Evolutionary conservation across 148 eudicot genomes (phyloP), one percentile per base, ranked within the genome.

Genomic region (Oxyria digyna): DNA sequence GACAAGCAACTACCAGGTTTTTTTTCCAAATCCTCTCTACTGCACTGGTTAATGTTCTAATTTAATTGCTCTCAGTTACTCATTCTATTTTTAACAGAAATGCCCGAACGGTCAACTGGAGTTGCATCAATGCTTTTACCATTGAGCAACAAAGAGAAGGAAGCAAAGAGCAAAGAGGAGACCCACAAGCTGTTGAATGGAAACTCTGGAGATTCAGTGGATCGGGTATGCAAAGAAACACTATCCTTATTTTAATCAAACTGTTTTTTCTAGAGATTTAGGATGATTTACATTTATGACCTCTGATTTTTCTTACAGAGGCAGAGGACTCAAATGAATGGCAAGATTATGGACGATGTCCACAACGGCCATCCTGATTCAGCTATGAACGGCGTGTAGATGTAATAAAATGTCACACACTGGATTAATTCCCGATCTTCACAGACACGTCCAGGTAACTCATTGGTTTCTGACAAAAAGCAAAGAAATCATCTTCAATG

Each of bases 1-100:
- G 97, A 94, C 83, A 84, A 83, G 48, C 82, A 79, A 21, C 77
- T 94, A 73, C 96, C 97, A 84, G 98, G 98, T 93, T 74, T 27
- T 59, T 33, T 14, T 59, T n/a, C n/a, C n/a, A n/a, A n/a, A n/a
- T 14, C 38, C 31, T 31, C 38, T 15, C 31, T 15, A 29, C 0
- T n/a, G n/a, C n/a, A n/a, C 18, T 4, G 6, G 14, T 29, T 17
- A 20, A 14, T 15, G 9, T 29, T 13, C 35, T 27, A 21, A 6
- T 24, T 24, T 0, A n/a, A n/a, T n/a, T n/a, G n/a, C n/a, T n/a
- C n/a, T n/a, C n/a, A n/a, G n/a, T 62, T 52, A 29, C 67, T 38
- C 31, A 14, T 71, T 9, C 49, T 52, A 52, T 59, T 55, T 38
- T 48, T 66, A 77, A 40, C 87, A 93, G 99, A 94, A 72, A 72